Conservation (phyloP, 495 filamentous ascomycete species). For the Penicillium verhagenii region DNA sequence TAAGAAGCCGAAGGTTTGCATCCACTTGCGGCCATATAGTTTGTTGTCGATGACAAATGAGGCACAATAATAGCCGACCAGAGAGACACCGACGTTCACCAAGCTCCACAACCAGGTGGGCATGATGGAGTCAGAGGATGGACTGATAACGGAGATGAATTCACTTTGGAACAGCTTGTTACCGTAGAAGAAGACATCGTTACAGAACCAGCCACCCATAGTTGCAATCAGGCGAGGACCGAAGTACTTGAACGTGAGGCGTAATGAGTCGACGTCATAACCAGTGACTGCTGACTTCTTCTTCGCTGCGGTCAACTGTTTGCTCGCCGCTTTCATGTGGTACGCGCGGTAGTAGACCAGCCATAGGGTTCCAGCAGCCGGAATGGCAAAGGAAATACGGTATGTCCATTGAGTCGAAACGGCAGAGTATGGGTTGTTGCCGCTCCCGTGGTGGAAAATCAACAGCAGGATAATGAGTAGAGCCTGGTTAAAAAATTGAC, state of each 20-base stretch:
- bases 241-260: slow-evolving; percentile 72
- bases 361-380: slow-evolving; percentile 86
- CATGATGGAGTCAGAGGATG: slow-evolving; percentile 63
- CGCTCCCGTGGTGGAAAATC: slow-evolving; percentile 73
- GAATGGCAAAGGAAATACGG: slow-evolving; percentile 80
- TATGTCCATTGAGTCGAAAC: slow-evolving; percentile 78
- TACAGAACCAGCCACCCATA: slow-evolving; percentile 80
- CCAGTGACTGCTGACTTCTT: slow-evolving; percentile 82
- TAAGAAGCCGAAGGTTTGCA: slow-evolving; percentile 88
- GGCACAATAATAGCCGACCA: slow-evolving; percentile 79
- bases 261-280: slow-evolving; percentile 79
- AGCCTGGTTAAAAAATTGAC: slow-evolving; percentile 87
- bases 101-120: slow-evolving; percentile 87
- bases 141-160: slow-evolving; percentile 76
- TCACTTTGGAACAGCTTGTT: slow-evolving; percentile 94
- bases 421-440: slow-evolving; percentile 69
- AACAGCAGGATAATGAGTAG: slow-evolving; percentile 78
- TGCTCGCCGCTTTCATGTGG: slow-evolving; percentile 78
- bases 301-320: slow-evolving; percentile 73
- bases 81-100: slow-evolving; percentile 78
- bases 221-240: slow-evolving; percentile 82
- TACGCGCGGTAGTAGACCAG: slow-evolving; percentile 85
- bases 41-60: slow-evolving; percentile 86
- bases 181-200: slow-evolving; percentile 96
- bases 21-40: slow-evolving; percentile 85